Evolutionary conservation across 495 filamentous ascomycete species (phyloP), one percentile per base, ranked within the genome.

Genomic region (Entonaema liquescens): DNA sequence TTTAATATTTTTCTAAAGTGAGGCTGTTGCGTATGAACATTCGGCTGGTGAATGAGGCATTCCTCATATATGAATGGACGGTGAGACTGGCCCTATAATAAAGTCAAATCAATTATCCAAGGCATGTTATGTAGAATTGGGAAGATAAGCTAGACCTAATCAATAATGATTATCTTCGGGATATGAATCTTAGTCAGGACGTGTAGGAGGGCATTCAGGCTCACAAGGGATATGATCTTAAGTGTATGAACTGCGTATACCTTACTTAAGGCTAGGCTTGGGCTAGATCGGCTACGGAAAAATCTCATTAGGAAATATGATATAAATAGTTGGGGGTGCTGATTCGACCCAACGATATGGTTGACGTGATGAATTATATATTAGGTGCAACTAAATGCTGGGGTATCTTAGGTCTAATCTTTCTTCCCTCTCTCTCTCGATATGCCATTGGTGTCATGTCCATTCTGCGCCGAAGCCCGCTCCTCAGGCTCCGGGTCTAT

Each of bases 401-500:
- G 66, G 66, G 67, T 67, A 67, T 70, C 59, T 59, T 67, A 21
- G 58, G 52, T 58, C 57, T 72, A 77, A 47, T 77, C 75, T 71
- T 67, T 72, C 67, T 77, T 77, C 29, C 73, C 73, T 61, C 47
- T 54, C 25, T 29, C 23, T 33, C 53, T 33, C 21, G 65, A 50
- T 23, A 33, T 38, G 52, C 44, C 57, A 38, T 31, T 49, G 28
- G 15, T 47, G 40, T 47, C n/a, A 31, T 56, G 44, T 28, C 55
- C 62, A 25, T 56, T 49, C 23, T 63, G 59, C 26, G 29, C 59
- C 25, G 57, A 31, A 28, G 31, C 42, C 25, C 54, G 56, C 12
- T 57, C 44, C n/a, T 68, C 67, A 15, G 56, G 65, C 29, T 55
- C 62, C 57, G 61, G 47, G 19, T 73, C 77, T 23, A 87, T 73